These are phyloP conservation scores for Clonostachys byssicola DNA, from an alignment of 2,329 filamentous ascomycete genomes.

Conservation along the genomic window DNA sequence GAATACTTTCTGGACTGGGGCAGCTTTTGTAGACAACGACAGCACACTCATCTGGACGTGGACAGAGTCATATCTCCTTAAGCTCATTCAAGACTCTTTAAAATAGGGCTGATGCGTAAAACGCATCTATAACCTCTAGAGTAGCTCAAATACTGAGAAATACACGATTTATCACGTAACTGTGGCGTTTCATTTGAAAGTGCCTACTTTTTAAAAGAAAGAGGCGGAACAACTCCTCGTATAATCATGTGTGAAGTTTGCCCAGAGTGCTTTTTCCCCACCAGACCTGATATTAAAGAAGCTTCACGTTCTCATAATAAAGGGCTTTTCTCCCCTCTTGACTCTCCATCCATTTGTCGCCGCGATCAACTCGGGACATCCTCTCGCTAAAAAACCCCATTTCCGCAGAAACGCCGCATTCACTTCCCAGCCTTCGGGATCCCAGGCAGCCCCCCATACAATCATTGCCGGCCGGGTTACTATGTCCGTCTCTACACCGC, in stretches of 20 bases:
- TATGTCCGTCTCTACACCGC: neutral
- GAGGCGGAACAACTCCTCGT: too few species aligned
- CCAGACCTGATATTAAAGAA: too few species aligned
- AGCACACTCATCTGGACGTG: neutral
- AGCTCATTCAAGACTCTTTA: neutral
- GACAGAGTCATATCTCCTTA: neutral
- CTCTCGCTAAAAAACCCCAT: slow-evolving; percentile 30
- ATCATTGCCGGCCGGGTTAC: slow-evolving; percentile 17
- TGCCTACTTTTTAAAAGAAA: too few species aligned
- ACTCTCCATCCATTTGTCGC: slow-evolving; percentile 26
- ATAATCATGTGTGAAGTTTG: too few species aligned
- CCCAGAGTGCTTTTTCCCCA: too few species aligned
- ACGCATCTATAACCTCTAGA: too few species aligned
- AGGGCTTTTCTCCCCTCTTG: neutral
- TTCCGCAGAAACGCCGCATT: slow-evolving; percentile 35
- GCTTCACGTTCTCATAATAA: too few species aligned
- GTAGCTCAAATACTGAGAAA: too few species aligned
- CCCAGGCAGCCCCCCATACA: slow-evolving; percentile 42
- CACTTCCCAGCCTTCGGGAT: slow-evolving; percentile 38
- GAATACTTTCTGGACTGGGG: slow-evolving; percentile 40
- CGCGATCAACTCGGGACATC: slow-evolving; percentile 24
- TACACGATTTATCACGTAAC: too few species aligned
- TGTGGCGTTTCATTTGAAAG: too few species aligned
- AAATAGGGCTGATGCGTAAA: too few species aligned
- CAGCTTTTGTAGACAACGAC: neutral